Conservation (phyloP, 78 protist genomes). For the Dictyostelium brefeldianum region DNA sequence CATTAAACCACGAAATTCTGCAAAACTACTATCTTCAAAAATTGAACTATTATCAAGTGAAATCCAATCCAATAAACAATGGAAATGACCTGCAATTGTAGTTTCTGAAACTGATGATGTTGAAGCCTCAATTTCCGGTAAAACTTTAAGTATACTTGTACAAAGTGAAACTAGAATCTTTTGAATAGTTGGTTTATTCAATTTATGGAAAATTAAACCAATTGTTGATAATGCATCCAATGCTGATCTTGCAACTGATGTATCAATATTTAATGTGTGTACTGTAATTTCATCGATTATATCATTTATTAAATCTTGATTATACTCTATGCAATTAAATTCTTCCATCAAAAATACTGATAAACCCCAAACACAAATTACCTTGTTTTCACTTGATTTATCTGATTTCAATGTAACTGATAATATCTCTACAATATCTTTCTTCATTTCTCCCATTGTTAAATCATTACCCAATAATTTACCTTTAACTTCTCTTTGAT, state of each 20-base stretch:
- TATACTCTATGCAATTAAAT: neutral
- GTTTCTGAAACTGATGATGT: slow-evolving; percentile 10
- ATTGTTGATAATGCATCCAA: slow-evolving; percentile 35
- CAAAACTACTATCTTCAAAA: slow-evolving; percentile 37
- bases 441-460: slow-evolving; percentile 61
- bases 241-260: slow-evolving; percentile 39
- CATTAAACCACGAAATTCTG: slow-evolving; percentile 25
- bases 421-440: slow-evolving; percentile 38
- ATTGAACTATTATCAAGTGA: slow-evolving; percentile 29
- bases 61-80: slow-evolving; percentile 70
- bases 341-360: slow-evolving; percentile 62
- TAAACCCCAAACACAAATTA: slow-evolving; percentile 52
- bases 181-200: slow-evolving; percentile 11
- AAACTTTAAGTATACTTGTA: slow-evolving; percentile 4
- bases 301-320: slow-evolving; percentile 39
- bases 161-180: slow-evolving; percentile 31
- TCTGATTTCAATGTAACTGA: slow-evolving; percentile 27
- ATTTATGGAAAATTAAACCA: slow-evolving; percentile 3
- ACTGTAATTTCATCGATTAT: slow-evolving; percentile 8
- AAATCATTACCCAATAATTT: slow-evolving; percentile 36
- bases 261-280: slow-evolving; percentile 19
- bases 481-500: slow-evolving; percentile 35
- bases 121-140: slow-evolving; percentile 27
- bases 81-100: slow-evolving; percentile 48
- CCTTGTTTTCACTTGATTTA: slow-evolving; percentile 19